Evolutionary conservation across 2,329 filamentous ascomycete genomes (phyloP).

Genomic region (Epicoccum sorghinum): DNA sequence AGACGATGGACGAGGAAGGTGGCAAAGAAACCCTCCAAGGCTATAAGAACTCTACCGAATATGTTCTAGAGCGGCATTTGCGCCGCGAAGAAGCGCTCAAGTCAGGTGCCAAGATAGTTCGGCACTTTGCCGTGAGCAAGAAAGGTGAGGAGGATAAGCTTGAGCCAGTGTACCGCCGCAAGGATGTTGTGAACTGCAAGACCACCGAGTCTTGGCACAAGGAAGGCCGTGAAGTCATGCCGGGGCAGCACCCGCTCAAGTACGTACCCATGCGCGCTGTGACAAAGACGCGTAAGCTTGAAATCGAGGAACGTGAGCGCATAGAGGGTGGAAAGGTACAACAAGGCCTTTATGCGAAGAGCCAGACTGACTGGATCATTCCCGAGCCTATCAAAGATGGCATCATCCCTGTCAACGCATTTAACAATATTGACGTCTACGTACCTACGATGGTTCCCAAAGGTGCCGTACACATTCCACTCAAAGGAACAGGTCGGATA

Average conservation of each 20-base stretch:
- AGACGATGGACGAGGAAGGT: constrained; percentile 75
- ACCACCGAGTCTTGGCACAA: constrained; percentile 98
- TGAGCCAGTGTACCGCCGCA: constrained; percentile 80
- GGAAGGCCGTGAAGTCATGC: constrained; percentile 78
- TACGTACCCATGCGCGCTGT: constrained; percentile 88
- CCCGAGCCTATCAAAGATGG: constrained; percentile 84
- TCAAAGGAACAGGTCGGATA: constrained; percentile 75
- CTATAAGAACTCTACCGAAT: constrained; percentile 85
- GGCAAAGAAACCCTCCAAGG: constrained; percentile 80
- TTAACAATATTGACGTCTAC: constrained; percentile 96
- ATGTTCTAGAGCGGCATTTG: constrained; percentile 82
- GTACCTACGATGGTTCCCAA: constrained; percentile 89
- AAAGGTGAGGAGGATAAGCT: constrained; percentile 76
- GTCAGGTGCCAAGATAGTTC: constrained; percentile 70
- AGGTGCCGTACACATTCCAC: constrained; percentile 84
- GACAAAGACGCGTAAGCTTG: constrained; percentile 82
- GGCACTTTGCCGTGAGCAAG: constrained; percentile 70
- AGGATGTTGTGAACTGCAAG: constrained; percentile 83
- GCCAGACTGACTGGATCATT: constrained; percentile 96
- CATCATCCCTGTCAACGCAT: constrained; percentile 89
- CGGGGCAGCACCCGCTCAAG: constrained; percentile 79
- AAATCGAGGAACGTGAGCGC: constrained; percentile 84
- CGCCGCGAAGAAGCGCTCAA: constrained; percentile 89
- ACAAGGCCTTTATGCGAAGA: constrained; percentile 81
- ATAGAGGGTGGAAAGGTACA: constrained; percentile 79